Percentiles rank a stretch among this genome's conserved stretches.
These are phyloP conservation scores for Pseudofabraea citricarpa DNA, from an alignment of 2,329 filamentous ascomycete genomes.

Conservation along the genomic window DNA sequence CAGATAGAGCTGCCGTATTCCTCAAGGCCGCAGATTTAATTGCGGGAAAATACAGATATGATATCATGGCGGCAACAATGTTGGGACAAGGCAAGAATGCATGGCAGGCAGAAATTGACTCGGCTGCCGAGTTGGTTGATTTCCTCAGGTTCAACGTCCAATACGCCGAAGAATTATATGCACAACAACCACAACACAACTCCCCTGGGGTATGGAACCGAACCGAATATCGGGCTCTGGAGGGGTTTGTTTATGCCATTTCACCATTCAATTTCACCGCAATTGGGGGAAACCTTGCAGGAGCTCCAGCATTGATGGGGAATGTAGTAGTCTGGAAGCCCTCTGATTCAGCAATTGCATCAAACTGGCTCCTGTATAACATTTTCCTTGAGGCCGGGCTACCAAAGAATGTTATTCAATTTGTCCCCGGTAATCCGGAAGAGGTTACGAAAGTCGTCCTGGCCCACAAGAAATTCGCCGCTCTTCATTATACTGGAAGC, in stretches of 20 bases:
- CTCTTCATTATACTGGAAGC: constrained; percentile 93
- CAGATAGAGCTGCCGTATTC: constrained; percentile 88
- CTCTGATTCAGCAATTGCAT: constrained; percentile 82
- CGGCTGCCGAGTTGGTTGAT: constrained; percentile 86
- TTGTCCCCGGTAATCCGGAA: constrained; percentile 82
- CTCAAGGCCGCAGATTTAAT: constrained; percentile 93
- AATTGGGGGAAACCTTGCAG: constrained; percentile 82
- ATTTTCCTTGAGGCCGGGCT: constrained; percentile 89
- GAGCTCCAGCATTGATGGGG: constrained; percentile 79
- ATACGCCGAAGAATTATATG: constrained; percentile 88
- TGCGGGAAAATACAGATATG: constrained; percentile 88
- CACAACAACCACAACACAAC: constrained; percentile 81
- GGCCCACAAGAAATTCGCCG: constrained; percentile 73
- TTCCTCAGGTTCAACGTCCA: constrained; percentile 93
- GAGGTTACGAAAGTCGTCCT: constrained; percentile 77
- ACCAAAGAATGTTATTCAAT: constrained; percentile 86
- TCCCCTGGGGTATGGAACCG: constrained; percentile 85
- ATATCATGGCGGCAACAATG: constrained; percentile 95
- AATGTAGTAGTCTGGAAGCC: constrained; percentile 98
- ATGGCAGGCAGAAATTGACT: constrained; percentile 98
- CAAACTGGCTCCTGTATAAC: constrained; percentile 85
- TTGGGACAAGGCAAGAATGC: constrained; percentile 96
- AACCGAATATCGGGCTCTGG: constrained; percentile 81
- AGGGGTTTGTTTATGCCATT: constrained; percentile 93
- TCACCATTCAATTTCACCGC: constrained; percentile 97